Conservation (phyloP, 2,329 filamentous ascomycete genomes). For the Didymella segeticola region DNA sequence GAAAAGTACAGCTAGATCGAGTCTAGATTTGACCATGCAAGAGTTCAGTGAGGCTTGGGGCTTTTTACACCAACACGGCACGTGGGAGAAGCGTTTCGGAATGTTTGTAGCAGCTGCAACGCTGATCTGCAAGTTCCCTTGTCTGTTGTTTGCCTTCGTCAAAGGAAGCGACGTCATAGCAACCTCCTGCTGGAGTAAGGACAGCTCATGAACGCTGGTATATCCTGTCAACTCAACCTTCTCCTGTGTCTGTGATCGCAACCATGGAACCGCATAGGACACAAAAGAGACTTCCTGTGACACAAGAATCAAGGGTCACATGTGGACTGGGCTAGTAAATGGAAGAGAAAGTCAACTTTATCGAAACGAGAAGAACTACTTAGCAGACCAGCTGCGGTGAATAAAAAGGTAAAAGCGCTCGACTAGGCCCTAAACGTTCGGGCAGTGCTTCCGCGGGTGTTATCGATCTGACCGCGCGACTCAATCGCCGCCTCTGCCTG, state of each 20-base stretch:
- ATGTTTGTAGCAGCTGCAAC: neutral
- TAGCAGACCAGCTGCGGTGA: slow-evolving; percentile 1
- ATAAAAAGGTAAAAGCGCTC: neutral
- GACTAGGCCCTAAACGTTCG: neutral
- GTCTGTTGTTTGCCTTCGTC: slow-evolving; percentile 1
- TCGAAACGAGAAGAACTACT: neutral
- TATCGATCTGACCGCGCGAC: neutral
- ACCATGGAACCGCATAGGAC: too few relatives aligned
- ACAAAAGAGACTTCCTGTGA: too few relatives aligned
- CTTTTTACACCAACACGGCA: neutral
- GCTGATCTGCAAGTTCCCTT: neutral
- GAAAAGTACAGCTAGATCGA: too few relatives aligned
- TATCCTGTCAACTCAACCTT: neutral
- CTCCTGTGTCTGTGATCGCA: neutral
- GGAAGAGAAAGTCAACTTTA: neutral
- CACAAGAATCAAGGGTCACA: neutral
- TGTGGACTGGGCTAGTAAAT: neutral
- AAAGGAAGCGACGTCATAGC: slow-evolving; percentile 1
- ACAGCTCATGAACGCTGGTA: neutral
- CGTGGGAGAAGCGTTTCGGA: neutral
- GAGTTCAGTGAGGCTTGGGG: neutral
- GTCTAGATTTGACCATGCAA: neutral
- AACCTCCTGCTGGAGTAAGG: neutral
- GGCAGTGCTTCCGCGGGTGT: neutral
- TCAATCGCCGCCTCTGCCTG: slow-evolving; percentile 5